Evolutionary conservation across 345 rosid genomes (phyloP).

Genomic region (Melastoma malabathricum): DNA sequence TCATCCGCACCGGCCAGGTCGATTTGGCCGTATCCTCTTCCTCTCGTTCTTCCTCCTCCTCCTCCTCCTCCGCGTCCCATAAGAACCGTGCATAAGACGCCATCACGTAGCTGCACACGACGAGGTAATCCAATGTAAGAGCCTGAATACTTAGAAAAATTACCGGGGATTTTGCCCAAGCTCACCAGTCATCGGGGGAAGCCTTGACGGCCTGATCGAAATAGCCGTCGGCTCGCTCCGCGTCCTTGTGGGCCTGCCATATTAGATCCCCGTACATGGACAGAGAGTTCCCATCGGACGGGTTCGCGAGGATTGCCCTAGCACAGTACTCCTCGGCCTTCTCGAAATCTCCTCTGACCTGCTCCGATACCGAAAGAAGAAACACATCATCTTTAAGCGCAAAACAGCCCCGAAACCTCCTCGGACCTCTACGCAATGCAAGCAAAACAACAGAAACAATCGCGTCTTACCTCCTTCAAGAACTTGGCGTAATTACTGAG

Average conservation of each 20-base stretch:
- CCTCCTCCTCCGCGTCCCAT: constrained; percentile 78
- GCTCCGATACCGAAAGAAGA: constrained; percentile 9
- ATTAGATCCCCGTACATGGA: constrained; percentile 78
- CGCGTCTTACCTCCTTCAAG: constrained; percentile 57
- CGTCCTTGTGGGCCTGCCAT: constrained; percentile 60
- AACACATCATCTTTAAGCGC: too few relatives aligned
- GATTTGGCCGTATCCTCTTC: constrained; percentile 11
- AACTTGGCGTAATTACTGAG: constrained; percentile 76
- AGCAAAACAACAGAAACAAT: not conserved
- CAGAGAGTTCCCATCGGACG: constrained; percentile 54
- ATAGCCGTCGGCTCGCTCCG: constrained; percentile 58
- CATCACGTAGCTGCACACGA: constrained; percentile 46
- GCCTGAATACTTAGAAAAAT: too few relatives aligned
- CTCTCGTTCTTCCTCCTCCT: constrained; percentile 22
- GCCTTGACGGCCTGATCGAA: constrained; percentile 73
- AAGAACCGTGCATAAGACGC: constrained; percentile 87
- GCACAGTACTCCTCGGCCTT: constrained; percentile 82
- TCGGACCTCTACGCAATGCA: not conserved
- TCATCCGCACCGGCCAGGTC: constrained; percentile 6
- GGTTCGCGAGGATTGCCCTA: constrained; percentile 56
- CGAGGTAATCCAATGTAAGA: too few relatives aligned
- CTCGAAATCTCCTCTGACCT: constrained; percentile 50
- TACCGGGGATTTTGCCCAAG: too few relatives aligned
- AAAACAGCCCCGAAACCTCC: too few relatives aligned
- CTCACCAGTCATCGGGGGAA: constrained; percentile 74